Evolutionary conservation across 805 yeast species (phyloP), one percentile per base, ranked within the genome.

Genomic region (Monosporozyma servazzii): DNA sequence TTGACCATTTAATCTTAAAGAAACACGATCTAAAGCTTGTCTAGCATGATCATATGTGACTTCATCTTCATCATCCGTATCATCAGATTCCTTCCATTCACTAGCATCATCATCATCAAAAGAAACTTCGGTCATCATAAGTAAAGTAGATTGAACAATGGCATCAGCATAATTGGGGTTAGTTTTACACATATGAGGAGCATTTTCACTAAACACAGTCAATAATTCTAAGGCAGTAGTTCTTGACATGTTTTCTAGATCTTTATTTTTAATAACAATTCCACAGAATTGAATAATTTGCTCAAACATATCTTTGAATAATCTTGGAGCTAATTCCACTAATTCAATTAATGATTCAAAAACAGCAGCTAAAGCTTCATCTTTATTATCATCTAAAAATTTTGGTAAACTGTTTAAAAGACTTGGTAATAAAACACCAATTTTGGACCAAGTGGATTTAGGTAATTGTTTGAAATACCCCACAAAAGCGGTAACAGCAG

Each of bases 161-260:
- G 82, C 73, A 47, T 79, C 76, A 0, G 91, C 80, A 68, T 89
- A 93, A 7, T 78, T 71, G 6, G 84, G 76, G 58, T 87, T 87
- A 31, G 81, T 71, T 64, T 86, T 86, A 73, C 98, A 91, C 99
- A 93, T 93, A 48, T 82, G 82, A 39, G 99, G 98, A 9, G 96
- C 86, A 25, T 86, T 85, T 66, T 93, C 99, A 53, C 93, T 81
- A 64, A 93, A 93, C 0, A 96, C 86, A 5, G 96, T 87, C 58
- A 89, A 73, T 52, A 93, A 76, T 70, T 93, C 99, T 55, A 93
- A 72, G 4, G 96, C 93, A 0, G 93, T 84, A 60, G 88, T 75
- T 64, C 99, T 80, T 4, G 96, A 83, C 47, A 74, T 70, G 20
- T 88, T 76, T 27, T 88, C 97, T 58, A 89, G 71, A 20, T 87